These are phyloP conservation scores for Usnea hakonensis DNA, from an alignment of 495 filamentous ascomycete genomes.

Conservation along the genomic window DNA sequence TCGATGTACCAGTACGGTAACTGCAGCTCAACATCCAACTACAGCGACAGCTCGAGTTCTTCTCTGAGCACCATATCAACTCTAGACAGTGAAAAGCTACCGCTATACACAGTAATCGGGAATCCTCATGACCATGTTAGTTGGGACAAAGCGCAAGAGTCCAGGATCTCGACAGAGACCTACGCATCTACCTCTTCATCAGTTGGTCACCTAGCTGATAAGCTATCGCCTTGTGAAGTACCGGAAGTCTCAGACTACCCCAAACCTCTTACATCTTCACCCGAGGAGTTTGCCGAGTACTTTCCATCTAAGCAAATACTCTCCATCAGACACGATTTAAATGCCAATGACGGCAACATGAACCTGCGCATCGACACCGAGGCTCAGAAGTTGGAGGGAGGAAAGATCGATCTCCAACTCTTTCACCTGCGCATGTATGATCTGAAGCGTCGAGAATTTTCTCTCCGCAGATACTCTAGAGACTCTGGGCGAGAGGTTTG, in stretches of 20 bases:
- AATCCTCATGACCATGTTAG: slow-evolving; percentile 22
- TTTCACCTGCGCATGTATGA: slow-evolving; percentile 97
- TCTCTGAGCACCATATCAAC: slow-evolving; percentile 66
- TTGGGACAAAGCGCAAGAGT: slow-evolving; percentile 35
- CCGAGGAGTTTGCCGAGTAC: slow-evolving; percentile 73
- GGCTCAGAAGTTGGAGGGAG: slow-evolving; percentile 48
- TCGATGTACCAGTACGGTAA: slow-evolving; percentile 14
- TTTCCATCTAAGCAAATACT: slow-evolving; percentile 80
- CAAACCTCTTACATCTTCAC: slow-evolving; percentile 64
- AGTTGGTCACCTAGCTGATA: slow-evolving; percentile 51
- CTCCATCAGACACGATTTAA: slow-evolving; percentile 82
- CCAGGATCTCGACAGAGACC: slow-evolving; percentile 65
- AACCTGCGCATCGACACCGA: slow-evolving; percentile 85
- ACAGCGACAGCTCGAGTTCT: slow-evolving; percentile 54
- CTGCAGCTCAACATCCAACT: slow-evolving; percentile 51
- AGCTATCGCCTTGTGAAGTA: slow-evolving; percentile 48
- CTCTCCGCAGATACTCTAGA: slow-evolving; percentile 82
- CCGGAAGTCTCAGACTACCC: slow-evolving; percentile 49
- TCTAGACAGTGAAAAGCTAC: slow-evolving; percentile 49
- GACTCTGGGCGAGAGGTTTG: slow-evolving; percentile 92
- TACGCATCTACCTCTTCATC: slow-evolving; percentile 70
- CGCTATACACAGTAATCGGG: slow-evolving; percentile 22
- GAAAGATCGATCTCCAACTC: slow-evolving; percentile 63
- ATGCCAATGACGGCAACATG: slow-evolving; percentile 93
- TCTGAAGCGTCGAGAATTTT: slow-evolving; percentile 77